A percentile compares a stretch with the other conserved stretches of the same genome.
Evolutionary conservation across 805 yeast species (phyloP).

Genomic region (Ogataea pilisensis): DNA sequence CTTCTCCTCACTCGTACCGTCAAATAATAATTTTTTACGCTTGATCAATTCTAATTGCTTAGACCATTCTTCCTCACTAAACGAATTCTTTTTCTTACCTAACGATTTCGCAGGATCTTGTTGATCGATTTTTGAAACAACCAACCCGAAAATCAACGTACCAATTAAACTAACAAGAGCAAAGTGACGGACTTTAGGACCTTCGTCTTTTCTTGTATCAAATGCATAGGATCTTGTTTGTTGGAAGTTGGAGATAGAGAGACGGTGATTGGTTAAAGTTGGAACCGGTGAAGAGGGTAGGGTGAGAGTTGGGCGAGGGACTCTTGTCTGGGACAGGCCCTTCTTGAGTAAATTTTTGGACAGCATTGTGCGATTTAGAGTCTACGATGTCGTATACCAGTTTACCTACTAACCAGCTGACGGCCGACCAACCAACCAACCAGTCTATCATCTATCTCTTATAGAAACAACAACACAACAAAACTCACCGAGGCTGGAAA

Average conservation of each 20-base stretch:
- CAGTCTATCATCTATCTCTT: no score
- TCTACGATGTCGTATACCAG: no score
- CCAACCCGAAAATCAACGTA: constrained; percentile 35
- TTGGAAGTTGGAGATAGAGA: not conserved
- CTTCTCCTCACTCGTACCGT: constrained; percentile 14
- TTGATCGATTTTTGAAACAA: constrained; percentile 27
- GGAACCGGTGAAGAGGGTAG: no score
- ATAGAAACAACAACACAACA: no score
- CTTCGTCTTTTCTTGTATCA: constrained; percentile 21
- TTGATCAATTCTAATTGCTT: constrained; percentile 33
- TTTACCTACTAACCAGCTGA: no score
- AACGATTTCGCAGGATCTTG: constrained; percentile 30
- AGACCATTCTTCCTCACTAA: constrained; percentile 46
- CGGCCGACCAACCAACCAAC: no score
- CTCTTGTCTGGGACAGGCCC: no score
- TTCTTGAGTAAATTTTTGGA: no score
- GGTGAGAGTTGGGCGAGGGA: no score
- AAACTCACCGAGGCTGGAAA: no score
- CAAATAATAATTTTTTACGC: constrained; percentile 28
- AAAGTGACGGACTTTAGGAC: constrained; percentile 38
- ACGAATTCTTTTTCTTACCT: constrained; percentile 35
- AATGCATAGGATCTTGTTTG: constrained; percentile 8
- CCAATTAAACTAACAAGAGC: constrained; percentile 42
- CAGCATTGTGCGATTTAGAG: no score
- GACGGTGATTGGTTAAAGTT: no score